Evolutionary conservation across 768 basidiomycete genomes (phyloP), one percentile per base, ranked within the genome.

Genomic region (Naematelia aurantialba): DNA sequence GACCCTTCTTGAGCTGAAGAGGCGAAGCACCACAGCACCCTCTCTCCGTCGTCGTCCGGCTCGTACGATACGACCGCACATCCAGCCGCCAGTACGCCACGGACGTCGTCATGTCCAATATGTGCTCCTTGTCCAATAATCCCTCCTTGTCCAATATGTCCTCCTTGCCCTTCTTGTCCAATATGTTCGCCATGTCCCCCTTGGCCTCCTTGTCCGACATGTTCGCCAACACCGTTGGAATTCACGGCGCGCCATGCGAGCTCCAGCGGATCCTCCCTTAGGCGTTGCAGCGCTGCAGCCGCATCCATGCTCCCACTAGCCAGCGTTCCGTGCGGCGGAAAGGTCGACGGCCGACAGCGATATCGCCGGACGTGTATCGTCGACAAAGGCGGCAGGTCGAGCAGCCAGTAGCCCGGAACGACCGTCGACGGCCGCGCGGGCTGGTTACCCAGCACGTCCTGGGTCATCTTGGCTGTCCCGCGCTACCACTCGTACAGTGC

Each of bases 401-500:
- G 47, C n/a, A 68, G 45, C 66, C 66, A 65, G 42, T 54, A 52
- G 4, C 57, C 60, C 19, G 63, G 63, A 21, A 61, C 39, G 4
- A 25, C 21, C 2, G 58, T 53, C 19, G 10, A 45, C 17, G 52
- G 21, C 24, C 21, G 25, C 29, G 42, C 51, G 21, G 48, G n/a
- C n/a, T 30, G 52, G 24, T 30, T 10, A 17, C 39, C 34, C 34
- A 39, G 34, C 34, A 8, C 8, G 34, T 39, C 34, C 17, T 17
- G 8, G 8, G 8, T 8, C 34, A 39, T 39, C 17, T 39, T 39
- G 34, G 34, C 17, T 8, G 34, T 8, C 17, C 34, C 17, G 8
- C 17, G 34, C 8, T 39, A n/a, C n/a, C n/a, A n/a, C n/a, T n/a
- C n/a, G n/a, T n/a, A n/a, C n/a, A n/a, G n/a, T n/a, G n/a, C n/a